Evolutionary conservation across 2,329 filamentous ascomycete genomes (phyloP), one percentile per base, ranked within the genome.

Genomic region (Endocalyx cinctus): DNA sequence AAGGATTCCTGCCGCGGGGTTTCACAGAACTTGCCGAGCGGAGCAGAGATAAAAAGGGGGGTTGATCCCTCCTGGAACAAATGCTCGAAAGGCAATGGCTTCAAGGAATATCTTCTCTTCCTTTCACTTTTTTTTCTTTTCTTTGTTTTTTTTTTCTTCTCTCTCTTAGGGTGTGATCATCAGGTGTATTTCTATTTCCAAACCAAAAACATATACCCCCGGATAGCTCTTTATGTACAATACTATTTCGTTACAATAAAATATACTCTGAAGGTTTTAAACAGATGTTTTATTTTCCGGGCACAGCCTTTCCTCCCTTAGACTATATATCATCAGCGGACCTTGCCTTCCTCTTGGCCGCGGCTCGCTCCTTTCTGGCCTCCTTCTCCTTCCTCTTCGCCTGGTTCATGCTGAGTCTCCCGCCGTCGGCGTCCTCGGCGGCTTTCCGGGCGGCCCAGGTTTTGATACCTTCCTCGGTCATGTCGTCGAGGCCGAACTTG

Each of bases 401-500:
- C 61, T 86, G 83, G 46, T 70, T 82, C 49, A 85, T 54, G 55
- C 83, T 87, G 34, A 77, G 51, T 12, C 57, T 56, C 16, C 69
- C 63, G 13, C 74, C 70, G 13, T 51, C 39, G 62, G 61, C 37
- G 64, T 62, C 50, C 64, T 67, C 39, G 77, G 72, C 31, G 47
- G 20, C 28, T 23, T 20, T 13, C 5, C 34, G 20, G 22, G 27
- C 29, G 23, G 38, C 32, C 32, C 40, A 41, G 10, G 31, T 49
- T n/a, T 46, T 50, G 13, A 87, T 57, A 10, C 71, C 68, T 33
- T 76, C 74, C 25, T 74, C 71, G 14, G 68, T 71, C 10, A 97
- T 67, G 35, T 87, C 76, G 54, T 98, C 92, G 19, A 98, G 68
- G 14, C 87, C 63, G 52, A 94, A 92, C 25, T 64, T 70, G 1